These are phyloP conservation scores for Erodium trifolium DNA, from an alignment of 441 rosid genomes.

Conservation along the genomic window DNA sequence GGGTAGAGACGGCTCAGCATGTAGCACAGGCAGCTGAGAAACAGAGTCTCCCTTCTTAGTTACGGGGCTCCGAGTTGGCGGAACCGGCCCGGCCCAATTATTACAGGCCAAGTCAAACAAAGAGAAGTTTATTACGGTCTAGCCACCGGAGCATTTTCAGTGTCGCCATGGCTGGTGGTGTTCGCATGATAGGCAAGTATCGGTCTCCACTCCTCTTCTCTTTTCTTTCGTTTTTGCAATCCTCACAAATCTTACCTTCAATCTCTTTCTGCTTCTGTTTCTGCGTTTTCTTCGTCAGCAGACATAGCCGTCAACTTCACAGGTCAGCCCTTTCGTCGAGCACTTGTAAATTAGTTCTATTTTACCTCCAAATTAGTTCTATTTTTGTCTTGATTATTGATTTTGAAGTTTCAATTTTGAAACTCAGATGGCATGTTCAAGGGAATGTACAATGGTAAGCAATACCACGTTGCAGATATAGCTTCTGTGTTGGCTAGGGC, in stretches of 20 bases:
- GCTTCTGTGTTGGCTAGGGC: constrained; percentile 71
- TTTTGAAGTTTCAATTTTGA: neutral
- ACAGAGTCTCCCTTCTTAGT: too few species aligned
- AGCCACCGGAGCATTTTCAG: neutral
- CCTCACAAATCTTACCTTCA: constrained; percentile 5
- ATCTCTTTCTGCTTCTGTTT: neutral
- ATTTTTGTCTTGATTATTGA: constrained; percentile 6
- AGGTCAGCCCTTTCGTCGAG: constrained; percentile 69
- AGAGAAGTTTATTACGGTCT: neutral
- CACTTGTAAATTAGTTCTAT: constrained; percentile 12
- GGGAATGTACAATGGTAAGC: constrained; percentile 84
- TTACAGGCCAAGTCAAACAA: too few species aligned
- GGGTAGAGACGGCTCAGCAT: too few species aligned
- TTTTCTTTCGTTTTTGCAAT: neutral
- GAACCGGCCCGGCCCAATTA: too few species aligned
- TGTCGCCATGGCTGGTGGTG: constrained; percentile 43
- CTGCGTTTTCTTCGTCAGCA: constrained; percentile 23
- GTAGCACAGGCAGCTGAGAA: too few species aligned
- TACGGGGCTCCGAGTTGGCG: too few species aligned
- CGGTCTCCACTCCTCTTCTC: neutral
- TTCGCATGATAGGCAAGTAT: constrained; percentile 73
- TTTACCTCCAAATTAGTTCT: neutral
- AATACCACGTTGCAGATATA: constrained; percentile 61
- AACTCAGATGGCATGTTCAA: constrained; percentile 87
- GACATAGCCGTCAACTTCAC: constrained; percentile 96